phyloP scores from a whole-genome alignment of 768 basidiomycete genomes.

The Tricholoma terreum region DNA sequence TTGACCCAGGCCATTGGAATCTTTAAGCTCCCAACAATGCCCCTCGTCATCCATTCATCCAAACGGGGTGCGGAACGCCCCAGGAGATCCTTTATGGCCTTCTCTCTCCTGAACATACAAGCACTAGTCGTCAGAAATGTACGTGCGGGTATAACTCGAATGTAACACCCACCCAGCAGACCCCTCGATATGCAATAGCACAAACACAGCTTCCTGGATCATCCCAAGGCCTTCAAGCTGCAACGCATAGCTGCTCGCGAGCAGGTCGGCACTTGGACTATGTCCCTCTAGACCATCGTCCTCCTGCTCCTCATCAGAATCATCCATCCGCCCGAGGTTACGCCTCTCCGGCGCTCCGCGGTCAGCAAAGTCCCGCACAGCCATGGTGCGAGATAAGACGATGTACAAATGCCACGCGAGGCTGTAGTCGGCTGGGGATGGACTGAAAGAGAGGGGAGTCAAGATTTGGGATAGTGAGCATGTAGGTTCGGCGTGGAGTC shows the following conservation, averaged over 20 bases:
- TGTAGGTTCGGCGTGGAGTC: slow-evolving; percentile 69
- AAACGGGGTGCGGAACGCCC: slow-evolving; percentile 61
- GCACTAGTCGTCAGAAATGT: not conserved
- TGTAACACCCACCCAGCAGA: slow-evolving; percentile 65
- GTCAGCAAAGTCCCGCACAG: slow-evolving; percentile 86
- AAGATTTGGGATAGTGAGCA: slow-evolving; percentile 69
- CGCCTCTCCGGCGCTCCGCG: slow-evolving; percentile 48
- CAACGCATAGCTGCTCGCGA: slow-evolving; percentile 82
- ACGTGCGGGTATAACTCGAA: not conserved
- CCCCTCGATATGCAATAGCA: slow-evolving; percentile 84
- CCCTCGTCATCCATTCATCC: slow-evolving; percentile 72
- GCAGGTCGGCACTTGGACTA: slow-evolving; percentile 76
- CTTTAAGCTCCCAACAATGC: slow-evolving; percentile 70
- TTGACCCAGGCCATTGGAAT: slow-evolving; percentile 87
- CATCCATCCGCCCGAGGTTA: slow-evolving; percentile 24
- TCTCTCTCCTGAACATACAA: slow-evolving; percentile 58
- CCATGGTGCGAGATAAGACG: slow-evolving; percentile 78
- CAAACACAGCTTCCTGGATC: slow-evolving; percentile 86
- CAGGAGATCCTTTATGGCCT: slow-evolving; percentile 79
- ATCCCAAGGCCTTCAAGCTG: slow-evolving; percentile 80
- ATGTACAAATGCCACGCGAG: slow-evolving; percentile 93
- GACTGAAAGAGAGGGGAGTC: slow-evolving; percentile 67
- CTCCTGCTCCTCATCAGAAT: slow-evolving; percentile 36
- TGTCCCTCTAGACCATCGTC: slow-evolving; percentile 64
- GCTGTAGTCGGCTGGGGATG: slow-evolving; percentile 76